phyloP scores from a whole-genome alignment of 371 early-diverging fungal genomes.

The Mortierella polycephala region DNA sequence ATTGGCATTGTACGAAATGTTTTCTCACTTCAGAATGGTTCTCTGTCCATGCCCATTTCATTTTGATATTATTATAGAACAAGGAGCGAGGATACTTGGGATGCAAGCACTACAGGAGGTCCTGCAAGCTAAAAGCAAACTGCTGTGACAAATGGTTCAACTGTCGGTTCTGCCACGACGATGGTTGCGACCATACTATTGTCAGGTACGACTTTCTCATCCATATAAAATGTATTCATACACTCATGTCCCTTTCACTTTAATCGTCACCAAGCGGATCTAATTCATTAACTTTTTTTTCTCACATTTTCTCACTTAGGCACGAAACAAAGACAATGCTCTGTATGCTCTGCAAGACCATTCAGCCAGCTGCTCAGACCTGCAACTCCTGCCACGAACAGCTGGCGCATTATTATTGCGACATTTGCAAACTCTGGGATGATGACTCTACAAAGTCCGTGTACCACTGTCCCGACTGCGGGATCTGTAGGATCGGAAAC shows the following conservation, averaged over 20 bases:
- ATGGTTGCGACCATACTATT: slow-evolving; percentile 85
- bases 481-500: slow-evolving; percentile 92
- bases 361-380: slow-evolving; percentile 83
- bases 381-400: slow-evolving; percentile 77
- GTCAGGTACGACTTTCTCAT: slow-evolving; percentile 67
- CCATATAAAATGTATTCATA: no score
- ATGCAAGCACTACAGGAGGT: slow-evolving; percentile 95
- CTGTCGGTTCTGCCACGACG: slow-evolving; percentile 98
- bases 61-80: background rate
- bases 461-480: slow-evolving; percentile 94
- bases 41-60: background rate
- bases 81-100: slow-evolving; percentile 66
- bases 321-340: slow-evolving; percentile 86
- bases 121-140: slow-evolving; percentile 87
- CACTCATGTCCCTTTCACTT: no score
- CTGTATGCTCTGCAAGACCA: slow-evolving; percentile 89
- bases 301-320: slow-evolving; percentile 42
- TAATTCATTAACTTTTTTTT: no score
- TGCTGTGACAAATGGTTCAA: slow-evolving; percentile 93
- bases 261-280: no score
- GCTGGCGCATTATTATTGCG: slow-evolving; percentile 90
- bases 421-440: slow-evolving; percentile 95
- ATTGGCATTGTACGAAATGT: no score
- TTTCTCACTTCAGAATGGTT: no score
- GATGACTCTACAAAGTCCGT: slow-evolving; percentile 82